These are phyloP conservation scores for Ascochyta koolunga DNA, from an alignment of 2,329 filamentous ascomycete species.

Conservation along the genomic window DNA sequence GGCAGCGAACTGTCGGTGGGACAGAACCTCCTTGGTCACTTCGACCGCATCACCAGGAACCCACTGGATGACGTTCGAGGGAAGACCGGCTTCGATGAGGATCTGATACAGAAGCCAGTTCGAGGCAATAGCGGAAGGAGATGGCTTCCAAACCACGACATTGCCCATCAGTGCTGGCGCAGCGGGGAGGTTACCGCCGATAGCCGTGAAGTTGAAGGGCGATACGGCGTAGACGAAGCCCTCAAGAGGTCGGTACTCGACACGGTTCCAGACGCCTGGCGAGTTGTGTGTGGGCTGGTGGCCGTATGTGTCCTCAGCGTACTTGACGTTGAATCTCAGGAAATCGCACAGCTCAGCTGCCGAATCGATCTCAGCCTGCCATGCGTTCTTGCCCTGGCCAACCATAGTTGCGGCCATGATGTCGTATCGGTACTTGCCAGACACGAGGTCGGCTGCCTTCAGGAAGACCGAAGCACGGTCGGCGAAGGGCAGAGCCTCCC, in stretches of 20 bases:
- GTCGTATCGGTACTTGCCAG: conserved; percentile 93
- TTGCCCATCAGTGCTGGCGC: conserved; percentile 90
- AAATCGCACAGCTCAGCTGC: conserved; percentile 94
- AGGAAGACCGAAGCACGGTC: conserved; percentile 93
- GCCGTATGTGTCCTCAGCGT: conserved; percentile 87
- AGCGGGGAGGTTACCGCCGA: conserved; percentile 83
- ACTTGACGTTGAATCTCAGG: conserved; percentile 91
- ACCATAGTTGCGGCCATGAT: conserved; percentile 96
- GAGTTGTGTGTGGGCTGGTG: conserved; percentile 86
- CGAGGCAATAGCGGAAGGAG: conserved; percentile 82
- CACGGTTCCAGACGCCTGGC: conserved; percentile 86
- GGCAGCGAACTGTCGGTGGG: conserved; percentile 82
- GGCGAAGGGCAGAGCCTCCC: conserved; percentile 85
- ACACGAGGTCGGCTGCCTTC: conserved; percentile 90
- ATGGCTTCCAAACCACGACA: conserved; percentile 97
- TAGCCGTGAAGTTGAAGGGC: conserved; percentile 97
- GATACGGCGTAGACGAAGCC: conserved; percentile 94
- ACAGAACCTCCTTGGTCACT: conserved; percentile 78
- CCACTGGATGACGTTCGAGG: conserved; percentile 90
- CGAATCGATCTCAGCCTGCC: conserved; percentile 98
- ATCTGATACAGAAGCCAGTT: conserved; percentile 93
- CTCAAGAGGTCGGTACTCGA: conserved; percentile 88
- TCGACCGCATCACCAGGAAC: conserved; percentile 86
- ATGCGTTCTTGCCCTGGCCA: conserved; percentile 96
- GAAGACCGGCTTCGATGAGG: conserved; percentile 87